Base-by-base conservation (phyloP, 2,329 filamentous ascomycete species). In the Monascus ruber region DNA sequence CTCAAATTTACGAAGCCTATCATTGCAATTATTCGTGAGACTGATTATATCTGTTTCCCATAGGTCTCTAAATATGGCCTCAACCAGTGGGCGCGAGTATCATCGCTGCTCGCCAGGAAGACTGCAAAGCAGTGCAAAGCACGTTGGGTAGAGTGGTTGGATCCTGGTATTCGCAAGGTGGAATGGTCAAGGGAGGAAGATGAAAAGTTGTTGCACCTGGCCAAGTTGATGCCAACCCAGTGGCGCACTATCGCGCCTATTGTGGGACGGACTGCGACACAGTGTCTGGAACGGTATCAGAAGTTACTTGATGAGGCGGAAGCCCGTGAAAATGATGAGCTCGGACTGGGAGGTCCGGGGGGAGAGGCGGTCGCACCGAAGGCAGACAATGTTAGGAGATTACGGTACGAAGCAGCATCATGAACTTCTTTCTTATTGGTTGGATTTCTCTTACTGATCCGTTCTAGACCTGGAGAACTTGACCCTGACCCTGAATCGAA, bases 181-280 rank as follows among this genome's bases (percentile, higher is more conserved):
- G 91, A 98, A 69, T 98, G 91, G 89, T 94, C 86, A 60, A 85
- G 91, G 58, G 91, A 98, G 65, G 91, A 98, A 63, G 91, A 98
- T 62, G 91, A 98, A 71, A 95, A 94, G 69, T 74, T 98, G 44
- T 68, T 98, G 54, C 91, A 96, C 58, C 74, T 98, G 56, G 91
- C 91, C 45, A 98, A 96, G 74, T 73, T 98, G 67, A 94, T 98
- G 82, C 91, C 91, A 41, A 96, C 89, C 26, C 91, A 98, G 76
- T 98, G 91, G 91, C 83, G 91, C 56, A 96, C 91, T 35, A 96
- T 98, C 57, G 89, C 91, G 42, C 88, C 91, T 40, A 89, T 96
- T 51, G 88, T 98, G 53, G 91, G 91, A 49, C 79, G 91, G 56
- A 96, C 91, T 34, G 91, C 91, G 35, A 96, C 91, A 47, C 91